Percentiles rank a stretch among this genome's conserved stretches.
Evolutionary conservation across 2,329 filamentous ascomycete species (phyloP).

Genomic region (Didymella exigua): DNA sequence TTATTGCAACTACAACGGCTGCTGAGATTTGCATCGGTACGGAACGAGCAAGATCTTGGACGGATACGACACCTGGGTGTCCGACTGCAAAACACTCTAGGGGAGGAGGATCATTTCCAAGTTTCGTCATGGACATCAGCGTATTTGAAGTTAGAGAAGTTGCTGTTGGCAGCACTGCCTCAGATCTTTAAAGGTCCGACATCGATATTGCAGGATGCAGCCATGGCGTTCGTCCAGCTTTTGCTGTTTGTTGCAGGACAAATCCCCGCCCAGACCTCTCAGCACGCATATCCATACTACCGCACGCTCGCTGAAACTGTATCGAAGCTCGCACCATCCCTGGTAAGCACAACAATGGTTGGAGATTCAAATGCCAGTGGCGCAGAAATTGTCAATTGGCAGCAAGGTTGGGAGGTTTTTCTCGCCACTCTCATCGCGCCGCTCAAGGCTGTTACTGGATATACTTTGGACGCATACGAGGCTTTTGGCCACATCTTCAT

Average conservation of each 20-base stretch:
- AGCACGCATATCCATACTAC: conserved; percentile 41
- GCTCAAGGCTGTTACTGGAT: conserved; percentile 40
- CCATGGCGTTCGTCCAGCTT: conserved; percentile 22
- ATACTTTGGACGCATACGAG: conserved; percentile 47
- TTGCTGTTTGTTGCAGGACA: conserved; percentile 41
- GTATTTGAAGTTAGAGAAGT: conserved; percentile 50
- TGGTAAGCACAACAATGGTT: not conserved
- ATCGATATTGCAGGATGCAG: conserved; percentile 17
- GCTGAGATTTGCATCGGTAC: conserved; percentile 51
- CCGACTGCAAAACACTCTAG: conserved; percentile 43
- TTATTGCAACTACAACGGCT: conserved; percentile 51
- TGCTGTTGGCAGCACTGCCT: conserved; percentile 46
- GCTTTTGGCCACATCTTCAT: conserved; percentile 53
- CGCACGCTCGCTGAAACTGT: conserved; percentile 37
- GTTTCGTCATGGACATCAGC: conserved; percentile 49
- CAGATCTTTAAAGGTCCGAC: conserved; percentile 22
- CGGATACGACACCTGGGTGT: conserved; percentile 50
- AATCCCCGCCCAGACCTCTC: conserved; percentile 43
- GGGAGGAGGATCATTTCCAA: conserved; percentile 13
- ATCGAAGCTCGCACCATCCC: conserved; percentile 18
- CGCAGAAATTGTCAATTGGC: not conserved
- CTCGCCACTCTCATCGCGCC: conserved; percentile 37
- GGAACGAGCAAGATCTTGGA: conserved; percentile 46
- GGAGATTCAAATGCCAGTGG: not conserved
- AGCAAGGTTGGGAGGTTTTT: conserved; percentile 21